A percentile compares a stretch with the other conserved stretches of the same genome.
Evolutionary conservation across 768 basidiomycete genomes (phyloP).

Genomic region (Cystofilobasidium ferigula): DNA sequence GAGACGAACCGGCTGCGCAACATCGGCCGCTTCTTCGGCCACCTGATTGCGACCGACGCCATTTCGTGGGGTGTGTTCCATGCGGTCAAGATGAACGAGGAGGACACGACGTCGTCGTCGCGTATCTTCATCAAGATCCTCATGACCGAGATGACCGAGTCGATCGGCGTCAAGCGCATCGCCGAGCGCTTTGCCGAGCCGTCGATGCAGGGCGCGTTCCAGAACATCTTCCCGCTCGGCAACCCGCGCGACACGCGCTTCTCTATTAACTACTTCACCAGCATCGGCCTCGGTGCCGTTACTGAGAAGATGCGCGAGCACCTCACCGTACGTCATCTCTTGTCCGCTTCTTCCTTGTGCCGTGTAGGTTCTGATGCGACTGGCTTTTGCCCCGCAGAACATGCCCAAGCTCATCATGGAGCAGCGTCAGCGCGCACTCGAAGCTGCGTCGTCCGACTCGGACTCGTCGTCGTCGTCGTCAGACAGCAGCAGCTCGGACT

Average conservation of each 20-base stretch:
- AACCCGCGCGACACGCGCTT: conserved; percentile 93
- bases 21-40: conserved; percentile 93
- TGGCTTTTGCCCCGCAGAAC: conserved; percentile 48
- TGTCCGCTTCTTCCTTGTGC: not conserved
- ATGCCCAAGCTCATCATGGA: conserved; percentile 88
- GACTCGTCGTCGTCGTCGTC: conserved; percentile 25
- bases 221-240: conserved; percentile 87
- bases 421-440: conserved; percentile 76
- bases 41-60: conserved; percentile 71
- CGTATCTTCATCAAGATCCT: conserved; percentile 97
- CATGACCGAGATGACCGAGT: conserved; percentile 89
- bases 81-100: conserved; percentile 85
- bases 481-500: conserved; percentile 31
- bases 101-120: conserved; percentile 87
- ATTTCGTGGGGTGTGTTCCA: conserved; percentile 80
- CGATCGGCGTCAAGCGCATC: conserved; percentile 76
- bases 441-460: conserved; percentile 46
- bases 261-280: conserved; percentile 96
- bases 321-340: conserved; percentile 54
- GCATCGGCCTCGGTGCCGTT: conserved; percentile 73
- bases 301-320: conserved; percentile 97
- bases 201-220: conserved; percentile 59
- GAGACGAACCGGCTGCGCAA: conserved; percentile 97
- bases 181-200: conserved; percentile 82
- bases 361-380: not conserved